Evolutionary conservation across 805 yeast genomes (phyloP).

Genomic region (Kodamaea hsintzibuensis): DNA sequence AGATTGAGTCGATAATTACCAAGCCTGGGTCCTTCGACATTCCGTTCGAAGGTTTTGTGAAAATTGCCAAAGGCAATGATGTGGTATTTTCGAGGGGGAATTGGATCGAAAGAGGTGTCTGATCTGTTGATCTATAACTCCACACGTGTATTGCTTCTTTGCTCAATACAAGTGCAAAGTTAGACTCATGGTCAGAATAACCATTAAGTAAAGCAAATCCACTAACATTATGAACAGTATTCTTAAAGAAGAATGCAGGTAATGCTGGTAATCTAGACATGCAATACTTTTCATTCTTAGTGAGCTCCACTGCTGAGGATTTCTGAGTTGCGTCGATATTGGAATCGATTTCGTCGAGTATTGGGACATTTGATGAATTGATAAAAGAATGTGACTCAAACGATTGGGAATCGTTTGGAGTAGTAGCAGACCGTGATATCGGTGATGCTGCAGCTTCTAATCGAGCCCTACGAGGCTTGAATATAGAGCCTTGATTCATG

Average conservation of each 20-base stretch:
- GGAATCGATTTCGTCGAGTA: not conserved
- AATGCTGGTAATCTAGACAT: constrained; percentile 56
- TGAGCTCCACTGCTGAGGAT: constrained; percentile 43
- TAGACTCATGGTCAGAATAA: constrained; percentile 47
- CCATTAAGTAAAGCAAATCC: constrained; percentile 32
- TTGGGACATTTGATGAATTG: not conserved
- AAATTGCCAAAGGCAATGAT: constrained; percentile 49
- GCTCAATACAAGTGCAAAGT: constrained; percentile 51
- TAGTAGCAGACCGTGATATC: not conserved
- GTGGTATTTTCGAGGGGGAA: constrained; percentile 41
- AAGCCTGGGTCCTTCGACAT: constrained; percentile 62
- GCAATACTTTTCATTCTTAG: constrained; percentile 58
- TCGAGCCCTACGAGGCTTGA: not conserved
- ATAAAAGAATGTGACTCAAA: not conserved
- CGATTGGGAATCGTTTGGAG: not conserved
- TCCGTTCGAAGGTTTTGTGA: constrained; percentile 60
- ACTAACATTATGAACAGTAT: constrained; percentile 8
- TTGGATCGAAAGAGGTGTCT: constrained; percentile 55
- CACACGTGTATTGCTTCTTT: constrained; percentile 62
- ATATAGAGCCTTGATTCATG: constrained; percentile 1
- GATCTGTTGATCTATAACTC: constrained; percentile 64
- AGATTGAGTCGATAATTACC: constrained; percentile 56
- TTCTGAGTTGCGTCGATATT: not conserved
- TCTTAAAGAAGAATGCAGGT: constrained; percentile 44
- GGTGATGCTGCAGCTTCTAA: not conserved